Percentiles rank a stretch among this genome's conserved stretches.
phyloP scores from a whole-genome alignment of 2,329 filamentous ascomycete species.

The Beauveria australis region DNA sequence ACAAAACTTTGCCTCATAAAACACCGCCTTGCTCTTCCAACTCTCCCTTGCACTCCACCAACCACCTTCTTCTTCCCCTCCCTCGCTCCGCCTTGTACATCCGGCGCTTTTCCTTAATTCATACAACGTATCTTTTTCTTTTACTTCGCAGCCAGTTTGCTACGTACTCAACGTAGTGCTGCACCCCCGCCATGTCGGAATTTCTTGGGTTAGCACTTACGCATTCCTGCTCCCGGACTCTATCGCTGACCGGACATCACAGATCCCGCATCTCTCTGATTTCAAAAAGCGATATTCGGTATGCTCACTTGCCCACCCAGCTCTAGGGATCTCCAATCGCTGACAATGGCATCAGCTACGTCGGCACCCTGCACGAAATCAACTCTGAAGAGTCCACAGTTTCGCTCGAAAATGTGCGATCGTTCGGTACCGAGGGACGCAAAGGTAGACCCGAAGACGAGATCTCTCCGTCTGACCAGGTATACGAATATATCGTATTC shows the following conservation, averaged over 20 bases:
- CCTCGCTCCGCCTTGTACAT: constrained; percentile 14
- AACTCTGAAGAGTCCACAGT: constrained; percentile 96
- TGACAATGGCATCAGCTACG: constrained; percentile 59
- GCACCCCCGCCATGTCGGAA: constrained; percentile 44
- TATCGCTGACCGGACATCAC: constrained; percentile 25
- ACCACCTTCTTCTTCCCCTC: constrained; percentile 8
- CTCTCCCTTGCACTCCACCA: constrained; percentile 17
- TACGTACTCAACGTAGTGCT: constrained; percentile 35
- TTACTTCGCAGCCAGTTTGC: constrained; percentile 22
- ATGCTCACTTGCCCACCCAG: constrained; percentile 28
- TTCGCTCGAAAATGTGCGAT: constrained; percentile 91
- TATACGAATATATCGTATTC: constrained; percentile 99
- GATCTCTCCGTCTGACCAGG: constrained; percentile 72
- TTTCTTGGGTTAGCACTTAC: constrained; percentile 41
- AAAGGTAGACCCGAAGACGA: constrained; percentile 71
- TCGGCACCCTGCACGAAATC: constrained; percentile 93
- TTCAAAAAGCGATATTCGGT: constrained; percentile 96
- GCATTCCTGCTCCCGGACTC: constrained; percentile 12
- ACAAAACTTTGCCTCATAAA: constrained; percentile 28
- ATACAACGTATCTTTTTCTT: constrained; percentile 14
- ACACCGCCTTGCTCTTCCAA: constrained; percentile 14
- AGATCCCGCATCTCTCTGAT: constrained; percentile 94
- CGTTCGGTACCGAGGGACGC: constrained; percentile 88
- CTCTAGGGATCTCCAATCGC: constrained; percentile 16
- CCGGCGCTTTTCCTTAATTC: constrained; percentile 13